Base-by-base conservation (phyloP, 1,139 yeast genomes). In the Meyerozyma carpophila region DNA sequence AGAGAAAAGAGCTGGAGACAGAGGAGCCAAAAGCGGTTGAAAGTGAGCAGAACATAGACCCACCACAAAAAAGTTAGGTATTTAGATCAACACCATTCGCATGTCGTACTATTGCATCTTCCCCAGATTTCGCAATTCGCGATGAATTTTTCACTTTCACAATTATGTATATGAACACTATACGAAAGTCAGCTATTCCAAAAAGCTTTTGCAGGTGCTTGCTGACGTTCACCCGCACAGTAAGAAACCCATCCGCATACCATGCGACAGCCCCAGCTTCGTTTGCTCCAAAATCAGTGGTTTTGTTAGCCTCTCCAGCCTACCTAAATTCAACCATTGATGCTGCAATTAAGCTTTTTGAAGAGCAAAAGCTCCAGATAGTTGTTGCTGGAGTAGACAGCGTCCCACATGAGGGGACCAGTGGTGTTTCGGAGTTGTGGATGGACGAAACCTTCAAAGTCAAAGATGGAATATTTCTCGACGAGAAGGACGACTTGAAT, bases 351-450 rank as follows among this genome's bases (percentile, higher is more conserved):
- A 47, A 53, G 0, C 51, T 70, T n/a, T 54, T 60, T 49, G 59
- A 62, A 39, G 36, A 49, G 16, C 55, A 62, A 7, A 52, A 61
- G 5, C 41, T 75, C n/a, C 78, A 75, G 50, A 63, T 75, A 0
- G 56, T 74, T 6, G 76, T 73, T 10, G 79, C 77, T 0, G 78
- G 81, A 8, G 65, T 75, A 5, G 82, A 78, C 48, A 63, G 78
- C 1, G 63, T 75, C 11, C 73, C 70, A 16, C 56, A 61, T 39
- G 67, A 71, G 0, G 56, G 57, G 9, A 55, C 76, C 37, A 61
- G 69, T 47, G 82, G 79, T 0, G 56, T 75, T 7, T 64, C 77
- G 7, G 78, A 75, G 53, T 50, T 77, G 40, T 79, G 82, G 82
- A 51, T 69, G 29, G 69, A 68, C 37, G 55, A 62, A 6, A 48